Evolutionary conservation across 805 yeast genomes (phyloP), one percentile per base, ranked within the genome.

Genomic region (Ogataea methylovora): DNA sequence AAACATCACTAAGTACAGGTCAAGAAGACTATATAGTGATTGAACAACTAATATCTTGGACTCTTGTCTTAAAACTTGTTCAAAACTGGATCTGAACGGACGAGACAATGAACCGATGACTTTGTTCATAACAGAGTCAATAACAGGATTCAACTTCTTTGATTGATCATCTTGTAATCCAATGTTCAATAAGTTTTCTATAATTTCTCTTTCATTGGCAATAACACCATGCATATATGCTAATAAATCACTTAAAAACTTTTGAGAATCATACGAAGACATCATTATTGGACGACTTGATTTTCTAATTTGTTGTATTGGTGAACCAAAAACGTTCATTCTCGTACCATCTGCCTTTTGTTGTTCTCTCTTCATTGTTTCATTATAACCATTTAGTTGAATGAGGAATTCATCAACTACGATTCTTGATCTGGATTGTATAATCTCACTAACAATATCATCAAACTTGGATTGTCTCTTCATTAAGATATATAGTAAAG

Each of bases 161-260:
- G 29, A 24, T 20, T 42, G 38, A 10, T 43, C 34, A 17, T 48
- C 42, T 9, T 45, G 37, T 3, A 43, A 27, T 16, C 46, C 60
- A 27, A 57, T 50, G 30, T 69, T 68, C 36, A 90, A 78, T 33
- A 90, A 58, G 14, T 77, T 67, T 8, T 68, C 67, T 5, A 90
- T 68, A 21, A 80, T 67, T 50, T 92, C 98, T 27, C 77, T 69
- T 55, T 92, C 98, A 57, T 85, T 84, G 4, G 87, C 94, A 21
- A 87, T 78, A 4, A 84, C 69, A 2, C 88, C 74, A 52, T 92
- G 97, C 2, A 87, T 69, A 63, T 83, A 84, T 0, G 97, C 97
- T 25, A 92, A 61, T 22, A 92, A 68, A 52, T 87, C 96, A 18
- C 97, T 94, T 13, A 85, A 65, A 43, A 79, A 88, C 36, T 95